Conservation (phyloP, 2,329 filamentous ascomycete genomes). For the Apiospora malaysiana region DNA sequence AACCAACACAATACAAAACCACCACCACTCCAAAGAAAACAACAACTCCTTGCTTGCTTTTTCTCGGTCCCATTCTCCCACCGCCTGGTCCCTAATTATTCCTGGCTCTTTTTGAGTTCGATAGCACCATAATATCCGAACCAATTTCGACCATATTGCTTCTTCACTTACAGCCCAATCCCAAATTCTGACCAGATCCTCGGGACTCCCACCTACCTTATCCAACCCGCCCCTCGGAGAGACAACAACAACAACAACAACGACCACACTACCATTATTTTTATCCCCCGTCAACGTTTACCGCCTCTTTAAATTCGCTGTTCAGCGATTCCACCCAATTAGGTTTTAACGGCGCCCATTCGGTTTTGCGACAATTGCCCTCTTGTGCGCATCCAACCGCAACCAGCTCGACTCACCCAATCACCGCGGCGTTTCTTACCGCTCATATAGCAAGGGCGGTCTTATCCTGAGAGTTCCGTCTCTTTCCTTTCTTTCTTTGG, state of each 20-base stretch:
- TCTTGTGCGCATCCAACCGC: conserved; percentile 20
- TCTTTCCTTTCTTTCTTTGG: conserved; percentile 5
- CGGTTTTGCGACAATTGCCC: background rate
- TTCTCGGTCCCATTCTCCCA: conserved; percentile 11
- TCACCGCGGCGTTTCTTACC: conserved; percentile 28
- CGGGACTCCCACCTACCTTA: conserved; percentile 10
- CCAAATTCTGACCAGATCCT: conserved; percentile 4
- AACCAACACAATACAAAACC: conserved; percentile 17
- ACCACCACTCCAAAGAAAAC: background rate
- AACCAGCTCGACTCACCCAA: conserved; percentile 23
- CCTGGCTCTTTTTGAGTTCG: conserved; percentile 22
- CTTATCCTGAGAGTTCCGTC: conserved; percentile 26
- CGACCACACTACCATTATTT: background rate
- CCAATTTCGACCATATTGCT: conserved; percentile 3
- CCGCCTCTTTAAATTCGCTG: background rate
- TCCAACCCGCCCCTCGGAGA: background rate
- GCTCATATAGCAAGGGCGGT: conserved; percentile 26
- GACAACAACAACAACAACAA: background rate
- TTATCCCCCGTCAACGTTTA: background rate
- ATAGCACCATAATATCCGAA: conserved; percentile 9
- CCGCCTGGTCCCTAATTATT: conserved; percentile 12
- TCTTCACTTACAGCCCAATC: conserved; percentile 4
- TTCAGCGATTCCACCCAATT: background rate
- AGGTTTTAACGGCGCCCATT: background rate
- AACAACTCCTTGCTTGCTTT: conserved; percentile 19